Evolutionary conservation across 495 filamentous ascomycete genomes (phyloP).

Genomic region (Halenospora varia): DNA sequence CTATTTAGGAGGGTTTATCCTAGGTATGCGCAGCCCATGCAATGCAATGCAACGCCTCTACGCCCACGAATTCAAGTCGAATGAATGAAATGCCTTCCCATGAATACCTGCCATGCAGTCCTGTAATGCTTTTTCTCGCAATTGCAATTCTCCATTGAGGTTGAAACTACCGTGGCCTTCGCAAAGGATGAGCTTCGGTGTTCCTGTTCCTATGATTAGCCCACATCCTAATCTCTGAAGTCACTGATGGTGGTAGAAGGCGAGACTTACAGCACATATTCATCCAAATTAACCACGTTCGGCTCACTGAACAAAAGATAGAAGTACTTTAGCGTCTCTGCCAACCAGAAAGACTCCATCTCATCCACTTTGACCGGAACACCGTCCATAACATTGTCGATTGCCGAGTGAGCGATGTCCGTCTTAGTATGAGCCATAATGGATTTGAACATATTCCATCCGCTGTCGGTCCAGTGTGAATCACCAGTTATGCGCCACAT

Average conservation of each 20-base stretch:
- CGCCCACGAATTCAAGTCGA: too few relatives aligned
- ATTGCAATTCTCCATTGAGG: too few relatives aligned
- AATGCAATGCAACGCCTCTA: too few relatives aligned
- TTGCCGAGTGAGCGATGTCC: slow-evolving; percentile 39
- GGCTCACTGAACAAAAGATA: slow-evolving; percentile 81
- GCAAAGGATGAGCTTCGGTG: slow-evolving; percentile 79
- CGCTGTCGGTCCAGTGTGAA: slow-evolving; percentile 47
- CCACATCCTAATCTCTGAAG: neutral
- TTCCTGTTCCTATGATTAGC: slow-evolving; percentile 36
- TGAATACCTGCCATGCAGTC: too few relatives aligned
- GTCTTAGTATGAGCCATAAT: slow-evolving; percentile 41
- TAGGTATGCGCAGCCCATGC: too few relatives aligned
- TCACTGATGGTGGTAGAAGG: neutral
- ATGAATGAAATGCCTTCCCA: too few relatives aligned
- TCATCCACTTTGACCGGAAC: slow-evolving; percentile 34
- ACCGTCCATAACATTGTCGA: slow-evolving; percentile 30
- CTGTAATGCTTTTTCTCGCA: too few relatives aligned
- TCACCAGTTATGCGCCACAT: slow-evolving; percentile 57
- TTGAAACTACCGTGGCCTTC: too few relatives aligned
- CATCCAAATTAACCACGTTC: slow-evolving; percentile 57
- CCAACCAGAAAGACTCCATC: slow-evolving; percentile 65
- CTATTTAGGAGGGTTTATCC: too few relatives aligned
- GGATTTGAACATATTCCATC: slow-evolving; percentile 55
- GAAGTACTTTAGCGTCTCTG: slow-evolving; percentile 92
- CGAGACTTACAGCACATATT: slow-evolving; percentile 31